Evolutionary conservation across 2,329 filamentous ascomycete genomes (phyloP).

Genomic region (Fusarium secorum): DNA sequence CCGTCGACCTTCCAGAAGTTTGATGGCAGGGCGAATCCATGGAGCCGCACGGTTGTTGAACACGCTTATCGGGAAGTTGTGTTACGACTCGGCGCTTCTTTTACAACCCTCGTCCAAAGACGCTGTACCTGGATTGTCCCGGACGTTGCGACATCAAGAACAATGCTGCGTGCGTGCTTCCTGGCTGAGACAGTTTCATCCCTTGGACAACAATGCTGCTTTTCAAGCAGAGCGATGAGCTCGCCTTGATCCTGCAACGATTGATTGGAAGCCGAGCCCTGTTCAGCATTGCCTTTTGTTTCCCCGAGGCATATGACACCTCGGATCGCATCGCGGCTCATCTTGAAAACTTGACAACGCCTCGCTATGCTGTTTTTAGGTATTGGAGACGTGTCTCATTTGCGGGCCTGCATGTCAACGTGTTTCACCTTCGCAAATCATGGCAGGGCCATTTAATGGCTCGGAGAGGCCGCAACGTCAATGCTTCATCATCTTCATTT

Average conservation of each 20-base stretch:
- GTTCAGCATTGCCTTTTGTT: conserved; percentile 9
- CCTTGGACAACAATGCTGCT: conserved; percentile 18
- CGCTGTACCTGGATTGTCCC: conserved; percentile 28
- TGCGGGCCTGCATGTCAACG: conserved; percentile 32
- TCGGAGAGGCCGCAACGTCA: conserved; percentile 32
- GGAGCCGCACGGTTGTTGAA: conserved; percentile 39
- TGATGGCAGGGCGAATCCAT: conserved; percentile 38
- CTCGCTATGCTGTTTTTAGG: conserved; percentile 25
- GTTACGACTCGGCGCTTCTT: conserved; percentile 25
- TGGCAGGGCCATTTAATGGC: conserved; percentile 17
- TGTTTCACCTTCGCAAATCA: conserved; percentile 37
- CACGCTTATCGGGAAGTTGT: conserved; percentile 11
- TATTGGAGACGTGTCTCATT: conserved; percentile 33
- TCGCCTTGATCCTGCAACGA: conserved; percentile 32
- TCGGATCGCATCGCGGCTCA: conserved; percentile 28
- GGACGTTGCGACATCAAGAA: conserved; percentile 28
- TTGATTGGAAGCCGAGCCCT: conserved; percentile 16
- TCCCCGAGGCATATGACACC: conserved; percentile 32
- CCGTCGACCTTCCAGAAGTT: conserved; percentile 42
- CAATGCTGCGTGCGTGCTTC: conserved; percentile 25
- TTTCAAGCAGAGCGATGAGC: conserved; percentile 10
- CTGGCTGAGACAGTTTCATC: conserved; percentile 39
- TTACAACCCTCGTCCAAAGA: conserved; percentile 14
- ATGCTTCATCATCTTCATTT: conserved; percentile 23
- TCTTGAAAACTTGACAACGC: conserved; percentile 29